These are phyloP conservation scores for Talaromyces sp. DNA, from an alignment of 2,329 filamentous ascomycete genomes.

Conservation along the genomic window DNA sequence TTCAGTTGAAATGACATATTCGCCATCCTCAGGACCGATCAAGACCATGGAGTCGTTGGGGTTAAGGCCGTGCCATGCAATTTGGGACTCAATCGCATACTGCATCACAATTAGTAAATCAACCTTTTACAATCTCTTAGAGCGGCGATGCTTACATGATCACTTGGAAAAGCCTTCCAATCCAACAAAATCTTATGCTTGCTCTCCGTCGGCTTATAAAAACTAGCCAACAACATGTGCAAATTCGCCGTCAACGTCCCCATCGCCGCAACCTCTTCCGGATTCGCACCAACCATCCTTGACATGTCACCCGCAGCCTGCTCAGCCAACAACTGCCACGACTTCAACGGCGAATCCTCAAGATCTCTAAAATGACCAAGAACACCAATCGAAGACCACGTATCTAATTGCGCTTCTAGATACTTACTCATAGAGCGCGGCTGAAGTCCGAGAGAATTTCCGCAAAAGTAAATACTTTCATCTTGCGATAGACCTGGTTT, in stretches of 20 bases:
- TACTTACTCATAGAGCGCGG: conserved; percentile 65
- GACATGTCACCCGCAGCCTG: conserved; percentile 67
- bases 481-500: conserved; percentile 36
- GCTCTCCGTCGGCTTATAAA: conserved; percentile 66
- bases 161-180: conserved; percentile 83
- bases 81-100: conserved; percentile 80
- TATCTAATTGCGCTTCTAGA: conserved; percentile 69
- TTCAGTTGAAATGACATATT: conserved; percentile 63
- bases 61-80: conserved; percentile 65
- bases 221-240: conserved; percentile 75
- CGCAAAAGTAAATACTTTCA: conserved; percentile 70
- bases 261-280: conserved; percentile 78
- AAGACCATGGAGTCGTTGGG: conserved; percentile 67
- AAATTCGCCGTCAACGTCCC: conserved; percentile 78
- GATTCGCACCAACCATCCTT: conserved; percentile 67
- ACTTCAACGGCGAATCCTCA: conserved; percentile 62
- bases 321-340: conserved; percentile 77
- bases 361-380: conserved; percentile 74
- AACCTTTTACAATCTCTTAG: not conserved
- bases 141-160: conserved; percentile 56
- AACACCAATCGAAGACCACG: conserved; percentile 79
- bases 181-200: conserved; percentile 76
- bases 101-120: conserved; percentile 35
- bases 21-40: conserved; percentile 59
- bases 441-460: conserved; percentile 83